phyloP scores from a whole-genome alignment of 768 basidiomycete species.

The Pluteus cervinus region DNA sequence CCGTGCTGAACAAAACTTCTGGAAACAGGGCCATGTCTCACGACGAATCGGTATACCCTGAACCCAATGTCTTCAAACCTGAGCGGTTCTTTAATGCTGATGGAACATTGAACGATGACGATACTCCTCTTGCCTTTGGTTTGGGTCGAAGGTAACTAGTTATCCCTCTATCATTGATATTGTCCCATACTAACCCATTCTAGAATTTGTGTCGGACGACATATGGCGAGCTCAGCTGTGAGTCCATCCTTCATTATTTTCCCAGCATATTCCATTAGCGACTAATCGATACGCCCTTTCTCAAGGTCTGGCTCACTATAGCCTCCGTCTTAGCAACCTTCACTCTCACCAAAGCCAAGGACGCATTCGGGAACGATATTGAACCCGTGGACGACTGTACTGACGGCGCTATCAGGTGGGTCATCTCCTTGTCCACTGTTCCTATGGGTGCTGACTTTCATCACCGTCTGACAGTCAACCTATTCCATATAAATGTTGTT shows the following conservation, averaged over 20 bases:
- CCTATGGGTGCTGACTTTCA: too few relatives aligned
- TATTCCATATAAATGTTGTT: too few relatives aligned
- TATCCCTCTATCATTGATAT: not conserved
- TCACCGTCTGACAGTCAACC: too few relatives aligned
- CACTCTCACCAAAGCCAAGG: constrained; percentile 1
- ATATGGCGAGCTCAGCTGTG: not conserved
- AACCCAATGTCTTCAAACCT: constrained; percentile 29
- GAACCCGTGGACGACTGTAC: too few relatives aligned
- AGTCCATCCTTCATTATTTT: too few relatives aligned
- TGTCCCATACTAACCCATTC: not conserved
- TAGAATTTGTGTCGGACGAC: constrained; percentile 1
- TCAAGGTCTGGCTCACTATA: not conserved
- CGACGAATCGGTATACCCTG: constrained; percentile 21
- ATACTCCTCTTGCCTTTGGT: constrained; percentile 17
- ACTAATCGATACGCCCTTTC: too few relatives aligned
- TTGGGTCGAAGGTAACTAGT: constrained; percentile 21
- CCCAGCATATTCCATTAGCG: too few relatives aligned
- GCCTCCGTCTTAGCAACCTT: constrained; percentile 1
- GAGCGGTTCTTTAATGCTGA: constrained; percentile 24
- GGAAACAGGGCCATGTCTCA: constrained; percentile 24
- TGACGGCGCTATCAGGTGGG: too few relatives aligned
- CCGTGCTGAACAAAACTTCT: not conserved
- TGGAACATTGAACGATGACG: constrained; percentile 13
- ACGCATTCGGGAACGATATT: not conserved
- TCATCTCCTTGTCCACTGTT: too few relatives aligned